Evolutionary conservation across 1,284 basidiomycete species (phyloP).

Genomic region (Pseudozyma sp.): DNA sequence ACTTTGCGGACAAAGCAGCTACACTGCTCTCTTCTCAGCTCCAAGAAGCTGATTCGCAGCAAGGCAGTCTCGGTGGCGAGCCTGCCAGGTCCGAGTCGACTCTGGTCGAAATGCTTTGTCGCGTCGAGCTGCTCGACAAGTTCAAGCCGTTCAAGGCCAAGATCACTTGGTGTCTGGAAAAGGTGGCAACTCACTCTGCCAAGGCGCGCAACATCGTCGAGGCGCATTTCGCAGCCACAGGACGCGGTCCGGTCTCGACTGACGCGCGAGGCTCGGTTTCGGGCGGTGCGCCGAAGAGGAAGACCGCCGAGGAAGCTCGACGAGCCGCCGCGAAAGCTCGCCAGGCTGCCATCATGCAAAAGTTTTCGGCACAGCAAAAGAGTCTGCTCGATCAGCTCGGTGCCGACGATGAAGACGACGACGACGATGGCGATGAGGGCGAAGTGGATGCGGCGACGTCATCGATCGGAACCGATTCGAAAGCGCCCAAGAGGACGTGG

Average conservation of each 20-base stretch:
- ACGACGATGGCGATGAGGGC: constrained; percentile 46
- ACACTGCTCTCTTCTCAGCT: constrained; percentile 14
- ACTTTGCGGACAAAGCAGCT: constrained; percentile 40
- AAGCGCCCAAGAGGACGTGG: constrained; percentile 39
- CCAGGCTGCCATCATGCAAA: constrained; percentile 66
- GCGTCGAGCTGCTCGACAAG: constrained; percentile 45
- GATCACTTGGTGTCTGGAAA: constrained; percentile 58
- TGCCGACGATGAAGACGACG: constrained; percentile 57
- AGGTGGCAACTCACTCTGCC: constrained; percentile 24
- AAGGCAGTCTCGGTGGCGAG: neutral
- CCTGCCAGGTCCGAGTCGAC: constrained; percentile 13
- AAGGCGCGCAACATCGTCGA: constrained; percentile 18
- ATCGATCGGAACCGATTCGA: constrained; percentile 16
- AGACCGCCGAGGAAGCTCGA: constrained; percentile 52
- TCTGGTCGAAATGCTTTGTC: constrained; percentile 52
- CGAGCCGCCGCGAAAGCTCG: constrained; percentile 62
- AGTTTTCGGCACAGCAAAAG: constrained; percentile 67
- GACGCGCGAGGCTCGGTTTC: constrained; percentile 1
- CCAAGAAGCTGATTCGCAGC: constrained; percentile 14
- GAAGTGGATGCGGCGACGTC: constrained; percentile 35
- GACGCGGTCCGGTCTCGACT: constrained; percentile 23
- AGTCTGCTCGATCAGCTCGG: constrained; percentile 61
- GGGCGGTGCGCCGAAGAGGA: constrained; percentile 15
- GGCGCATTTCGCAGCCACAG: constrained; percentile 31
- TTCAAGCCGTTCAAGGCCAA: constrained; percentile 57